A percentile compares a stretch with the other conserved stretches of the same genome.
Evolutionary conservation across 305 asterid species (phyloP).

Genomic region (Fraxinus latifolia): DNA sequence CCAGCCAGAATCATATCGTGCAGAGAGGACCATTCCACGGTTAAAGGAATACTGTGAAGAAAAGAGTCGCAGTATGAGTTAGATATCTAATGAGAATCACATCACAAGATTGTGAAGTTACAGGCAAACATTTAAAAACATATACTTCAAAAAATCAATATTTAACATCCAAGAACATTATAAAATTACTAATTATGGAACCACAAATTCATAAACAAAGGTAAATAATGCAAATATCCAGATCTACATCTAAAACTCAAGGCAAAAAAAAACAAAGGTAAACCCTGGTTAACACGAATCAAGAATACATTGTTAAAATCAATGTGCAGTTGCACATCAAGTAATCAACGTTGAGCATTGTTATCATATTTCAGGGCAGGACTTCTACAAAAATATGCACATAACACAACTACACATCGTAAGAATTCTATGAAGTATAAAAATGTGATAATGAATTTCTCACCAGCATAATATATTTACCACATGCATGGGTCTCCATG

Average conservation of each 20-base stretch:
- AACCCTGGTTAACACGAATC: not conserved
- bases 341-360: not conserved
- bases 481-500: not conserved
- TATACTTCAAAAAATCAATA: not conserved
- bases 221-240: not conserved
- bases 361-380: not conserved
- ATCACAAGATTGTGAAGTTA: not conserved
- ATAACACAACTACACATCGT: not conserved
- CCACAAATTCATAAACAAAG: not conserved
- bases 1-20: constrained; percentile 83
- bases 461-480: not conserved
- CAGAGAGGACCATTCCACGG: constrained; percentile 85
- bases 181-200: not conserved
- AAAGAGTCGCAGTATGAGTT: constrained; percentile 21
- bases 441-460: not conserved
- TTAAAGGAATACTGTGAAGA: constrained; percentile 70
- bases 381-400: not conserved
- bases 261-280: not conserved
- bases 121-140: not conserved
- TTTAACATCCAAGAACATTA: not conserved
- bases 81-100: constrained; percentile 5
- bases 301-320: not conserved
- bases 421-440: not conserved
- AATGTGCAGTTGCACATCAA: not conserved
- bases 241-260: not conserved